Evolutionary conservation across 768 basidiomycete species (phyloP), one percentile per base, ranked within the genome.

Genomic region (Rhizopogon vulgaris): DNA sequence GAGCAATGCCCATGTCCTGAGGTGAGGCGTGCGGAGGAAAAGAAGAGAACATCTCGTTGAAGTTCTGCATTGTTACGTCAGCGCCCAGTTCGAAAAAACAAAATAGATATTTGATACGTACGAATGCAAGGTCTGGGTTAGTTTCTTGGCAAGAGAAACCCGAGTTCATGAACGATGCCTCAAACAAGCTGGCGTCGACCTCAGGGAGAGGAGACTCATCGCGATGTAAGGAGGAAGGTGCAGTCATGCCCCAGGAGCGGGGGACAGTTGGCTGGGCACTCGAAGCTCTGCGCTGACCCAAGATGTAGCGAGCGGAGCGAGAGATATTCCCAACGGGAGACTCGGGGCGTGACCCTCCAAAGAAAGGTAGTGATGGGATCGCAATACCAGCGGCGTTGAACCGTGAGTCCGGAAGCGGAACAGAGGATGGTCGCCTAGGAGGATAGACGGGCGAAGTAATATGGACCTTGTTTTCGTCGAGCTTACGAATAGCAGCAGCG

Each of bases 361-460:
- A 52, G 54, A 78, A 71, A 0, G 78, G 69, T 1, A 74, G 50
- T 0, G 71, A 63, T 0, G 80, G 78, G 12, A 82, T 58, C 0
- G 75, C 61, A 40, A 80, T 79, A 1, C 45, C 45, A 10, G 32
- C 3, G 3, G 68, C 67, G 51, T 67, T 61, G 53, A 63, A 65
- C 5, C 61, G 60, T 39, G 66, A 60, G 49, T 75, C 75, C 3
- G 78, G 79, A 9, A 83, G 76, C 1, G 84, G 84, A 0, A 84
- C 83, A 0, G 82, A 83, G 0, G 83, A 85, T 1, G 83, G 73
- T 1, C 84, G 76, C 50, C 83, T 79, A 14, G 72, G 74, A 9
- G 67, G 67, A 58, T 72, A 73, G 30, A 68, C 51, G 0, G 57
- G 54, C 3, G 55, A 58, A 6, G 53, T 56, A 10, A 32, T 37